These are phyloP conservation scores for Euphorbia lathyris DNA, from an alignment of 345 rosid genomes.

Conservation along the genomic window DNA sequence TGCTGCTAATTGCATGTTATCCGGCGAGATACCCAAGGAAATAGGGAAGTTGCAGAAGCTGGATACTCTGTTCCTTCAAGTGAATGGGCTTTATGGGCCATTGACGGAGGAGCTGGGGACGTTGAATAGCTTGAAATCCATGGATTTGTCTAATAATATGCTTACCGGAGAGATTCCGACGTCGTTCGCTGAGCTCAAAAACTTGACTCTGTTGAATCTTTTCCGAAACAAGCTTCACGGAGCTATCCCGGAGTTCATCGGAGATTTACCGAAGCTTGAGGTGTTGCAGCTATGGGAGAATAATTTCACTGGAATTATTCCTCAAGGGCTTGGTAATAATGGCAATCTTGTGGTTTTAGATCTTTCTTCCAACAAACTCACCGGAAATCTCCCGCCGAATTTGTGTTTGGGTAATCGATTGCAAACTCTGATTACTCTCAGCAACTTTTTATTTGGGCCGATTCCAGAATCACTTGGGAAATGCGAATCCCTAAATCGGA, in stretches of 20 bases:
- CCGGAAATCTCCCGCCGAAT: constrained; percentile 64
- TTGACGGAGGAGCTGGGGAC: constrained; percentile 58
- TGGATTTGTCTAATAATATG: constrained; percentile 88
- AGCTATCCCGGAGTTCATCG: constrained; percentile 72
- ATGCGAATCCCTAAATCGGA: constrained; percentile 65
- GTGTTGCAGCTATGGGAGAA: constrained; percentile 93
- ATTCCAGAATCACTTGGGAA: constrained; percentile 72
- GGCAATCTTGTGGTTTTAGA: constrained; percentile 56
- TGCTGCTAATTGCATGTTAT: constrained; percentile 61
- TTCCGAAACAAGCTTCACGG: constrained; percentile 85
- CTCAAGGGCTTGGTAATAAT: constrained; percentile 58
- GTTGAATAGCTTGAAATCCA: constrained; percentile 63
- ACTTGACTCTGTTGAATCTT: constrained; percentile 68
- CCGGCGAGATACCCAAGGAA: constrained; percentile 66
- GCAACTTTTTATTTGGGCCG: constrained; percentile 71
- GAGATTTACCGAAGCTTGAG: constrained; percentile 64
- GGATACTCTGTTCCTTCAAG: constrained; percentile 82
- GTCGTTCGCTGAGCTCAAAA: constrained; percentile 52
- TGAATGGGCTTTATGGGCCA: constrained; percentile 60
- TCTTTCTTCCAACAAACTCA: constrained; percentile 79
- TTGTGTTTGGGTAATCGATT: constrained; percentile 68
- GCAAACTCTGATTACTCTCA: constrained; percentile 65
- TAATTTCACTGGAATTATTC: constrained; percentile 76
- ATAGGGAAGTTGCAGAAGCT: constrained; percentile 65
- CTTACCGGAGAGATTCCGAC: constrained; percentile 71